phyloP scores from a whole-genome alignment of 441 rosid species.

The Pelargonium citronellum region DNA sequence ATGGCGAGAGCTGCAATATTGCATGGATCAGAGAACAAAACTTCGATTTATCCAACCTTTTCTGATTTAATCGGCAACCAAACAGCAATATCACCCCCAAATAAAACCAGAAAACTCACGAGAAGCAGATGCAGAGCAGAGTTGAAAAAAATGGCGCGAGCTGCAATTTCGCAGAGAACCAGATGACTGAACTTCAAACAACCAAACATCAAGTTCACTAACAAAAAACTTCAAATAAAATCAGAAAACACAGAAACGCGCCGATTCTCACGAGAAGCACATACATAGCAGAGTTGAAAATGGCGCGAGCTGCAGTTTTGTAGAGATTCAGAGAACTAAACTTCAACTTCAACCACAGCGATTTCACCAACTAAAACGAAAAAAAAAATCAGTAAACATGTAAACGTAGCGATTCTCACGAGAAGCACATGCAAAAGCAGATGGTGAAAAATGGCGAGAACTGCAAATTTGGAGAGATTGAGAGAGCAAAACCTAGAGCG shows the following conservation, averaged over 20 bases:
- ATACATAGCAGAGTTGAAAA: background rate
- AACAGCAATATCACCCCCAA: background rate
- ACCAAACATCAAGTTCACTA: no score
- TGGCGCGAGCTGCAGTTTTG: background rate
- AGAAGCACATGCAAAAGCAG: background rate
- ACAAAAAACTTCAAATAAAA: background rate
- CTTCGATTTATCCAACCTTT: background rate
- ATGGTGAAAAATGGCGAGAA: background rate
- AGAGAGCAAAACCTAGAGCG: conserved; percentile 5
- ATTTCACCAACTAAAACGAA: background rate
- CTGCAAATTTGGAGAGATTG: background rate
- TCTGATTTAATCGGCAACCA: background rate
- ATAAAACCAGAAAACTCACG: background rate
- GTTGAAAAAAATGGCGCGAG: no score
- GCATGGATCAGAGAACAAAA: background rate
- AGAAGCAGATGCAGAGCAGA: no score
- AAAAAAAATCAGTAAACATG: background rate
- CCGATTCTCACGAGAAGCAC: no score
- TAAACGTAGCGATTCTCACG: background rate
- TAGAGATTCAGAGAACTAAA: background rate
- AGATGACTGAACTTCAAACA: background rate
- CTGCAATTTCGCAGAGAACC: background rate
- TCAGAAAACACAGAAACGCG: background rate
- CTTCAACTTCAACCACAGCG: background rate
- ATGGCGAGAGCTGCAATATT: background rate